Evolutionary conservation across 495 filamentous ascomycete genomes (phyloP), one percentile per base, ranked within the genome.

Genomic region (Podospora tetraspora): DNA sequence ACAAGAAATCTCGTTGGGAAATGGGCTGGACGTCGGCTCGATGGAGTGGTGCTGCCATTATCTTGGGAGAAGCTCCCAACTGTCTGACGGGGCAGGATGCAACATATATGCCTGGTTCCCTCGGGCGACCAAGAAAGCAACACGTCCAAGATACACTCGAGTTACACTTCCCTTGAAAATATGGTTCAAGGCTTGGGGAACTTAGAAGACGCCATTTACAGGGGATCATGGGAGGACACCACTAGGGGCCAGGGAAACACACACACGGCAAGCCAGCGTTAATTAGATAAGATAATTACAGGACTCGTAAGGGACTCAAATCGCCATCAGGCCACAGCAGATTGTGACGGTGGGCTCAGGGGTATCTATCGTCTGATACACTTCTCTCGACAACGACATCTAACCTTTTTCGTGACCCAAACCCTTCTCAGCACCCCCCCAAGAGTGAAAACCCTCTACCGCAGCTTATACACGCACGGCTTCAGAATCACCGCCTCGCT

Each of bases 381-480:
- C 16, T 52, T n/a, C 16, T 52, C 12, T n/a, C 37, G 16, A 19
- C 19, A n/a, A 52, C 6, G 16, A 6, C 19, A 52, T 2, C 7
- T 52, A n/a, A 7, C 37, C 37, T 19, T 52, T n/a, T 52, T 1
- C 34, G 7, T 19, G 37, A 52, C 37, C 8, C 16, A 52, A 52
- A 52, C 37, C 13, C n/a, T n/a, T n/a, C 30, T 32, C 30, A 37
- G 3, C 34, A 37, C 4, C 4, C 30, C 4, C 30, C 30, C 30
- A 32, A 19, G 10, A 19, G 30, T 1, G 37, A 3, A 4, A 19
- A 52, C 5, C 19, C 37, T 16, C 68, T 79, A 97, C 71, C 94
- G 86, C 65, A 93, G 84, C 84, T 98, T 99, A 75, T 99, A 99
- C 63, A 97, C 90, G 82, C 96, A 99, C 19, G 95, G 96, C 83